Percentiles rank a stretch among this genome's conserved stretches.
Evolutionary conservation across 2,329 filamentous ascomycete genomes (phyloP).

Genomic region (Fusarium sororula): DNA sequence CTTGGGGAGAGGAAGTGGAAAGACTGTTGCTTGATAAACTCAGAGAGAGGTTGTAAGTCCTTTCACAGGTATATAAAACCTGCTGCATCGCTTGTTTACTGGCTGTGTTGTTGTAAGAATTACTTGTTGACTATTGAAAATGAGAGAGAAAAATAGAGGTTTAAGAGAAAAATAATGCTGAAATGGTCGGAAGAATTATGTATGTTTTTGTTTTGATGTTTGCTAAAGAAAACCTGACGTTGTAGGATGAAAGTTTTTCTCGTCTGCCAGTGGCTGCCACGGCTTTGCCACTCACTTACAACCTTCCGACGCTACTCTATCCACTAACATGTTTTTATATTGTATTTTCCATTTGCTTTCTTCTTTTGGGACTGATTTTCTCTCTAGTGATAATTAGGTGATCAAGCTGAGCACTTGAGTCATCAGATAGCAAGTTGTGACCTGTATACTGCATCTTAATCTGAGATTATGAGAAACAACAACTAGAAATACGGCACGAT

Average conservation of each 20-base stretch:
- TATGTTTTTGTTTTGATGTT: neutral
- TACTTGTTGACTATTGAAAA: no score
- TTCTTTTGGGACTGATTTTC: no score
- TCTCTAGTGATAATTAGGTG: no score
- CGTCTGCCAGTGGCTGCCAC: neutral
- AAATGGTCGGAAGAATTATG: fast-evolving
- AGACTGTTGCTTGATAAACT: neutral
- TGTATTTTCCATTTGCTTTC: neutral
- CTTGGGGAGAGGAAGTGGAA: neutral
- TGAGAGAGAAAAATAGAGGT: neutral
- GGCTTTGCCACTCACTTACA: neutral
- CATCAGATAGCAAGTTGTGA: no score
- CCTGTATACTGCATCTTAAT: no score
- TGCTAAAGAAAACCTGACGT: neutral
- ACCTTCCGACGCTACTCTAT: neutral
- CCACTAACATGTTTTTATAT: no score
- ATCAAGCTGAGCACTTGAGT: no score
- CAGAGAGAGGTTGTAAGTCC: neutral
- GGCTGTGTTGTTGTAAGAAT: fast-evolving
- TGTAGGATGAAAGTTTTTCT: neutral
- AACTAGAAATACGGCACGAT: no score
- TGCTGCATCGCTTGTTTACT: neutral
- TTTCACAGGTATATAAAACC: fast-evolving
- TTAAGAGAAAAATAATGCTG: no score
- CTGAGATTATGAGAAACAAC: no score